These are phyloP conservation scores for Albizia julibrissin DNA, from an alignment of 306 rosid genomes.

Conservation along the genomic window DNA sequence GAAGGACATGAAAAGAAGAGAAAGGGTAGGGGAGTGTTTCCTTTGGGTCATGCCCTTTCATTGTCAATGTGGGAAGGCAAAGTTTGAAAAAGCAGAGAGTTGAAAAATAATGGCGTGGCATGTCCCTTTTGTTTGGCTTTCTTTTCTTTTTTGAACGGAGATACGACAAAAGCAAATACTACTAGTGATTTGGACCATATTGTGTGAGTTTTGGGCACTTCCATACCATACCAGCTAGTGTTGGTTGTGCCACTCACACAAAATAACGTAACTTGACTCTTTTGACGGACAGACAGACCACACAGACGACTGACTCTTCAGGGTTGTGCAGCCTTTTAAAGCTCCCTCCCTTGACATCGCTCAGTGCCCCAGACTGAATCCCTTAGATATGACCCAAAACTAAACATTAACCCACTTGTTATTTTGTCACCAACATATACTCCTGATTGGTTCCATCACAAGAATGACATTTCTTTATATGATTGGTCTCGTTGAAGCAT, in stretches of 20 bases:
- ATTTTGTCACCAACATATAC: not conserved
- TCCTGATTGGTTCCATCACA: not conserved
- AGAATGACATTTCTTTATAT: not conserved
- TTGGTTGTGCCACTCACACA: not conserved
- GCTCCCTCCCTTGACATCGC: not conserved
- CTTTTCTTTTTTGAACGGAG: conserved; percentile 42
- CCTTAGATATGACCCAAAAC: not conserved
- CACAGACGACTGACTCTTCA: not conserved
- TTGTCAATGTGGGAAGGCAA: conserved; percentile 34
- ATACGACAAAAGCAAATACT: conserved; percentile 37
- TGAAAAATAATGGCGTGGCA: conserved; percentile 33
- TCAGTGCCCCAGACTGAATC: not conserved
- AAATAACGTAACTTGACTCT: conserved; percentile 36
- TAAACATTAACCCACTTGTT: not conserved
- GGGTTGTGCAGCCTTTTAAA: not conserved
- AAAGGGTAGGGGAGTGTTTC: conserved; percentile 41
- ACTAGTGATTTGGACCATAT: conserved; percentile 20
- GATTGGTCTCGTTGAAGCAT: too few relatives aligned
- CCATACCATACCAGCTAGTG: not conserved
- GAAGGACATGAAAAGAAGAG: conserved; percentile 52
- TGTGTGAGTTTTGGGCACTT: conserved; percentile 10
- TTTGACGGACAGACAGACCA: not conserved
- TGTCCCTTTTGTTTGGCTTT: conserved; percentile 33
- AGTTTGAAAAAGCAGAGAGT: conserved; percentile 37
- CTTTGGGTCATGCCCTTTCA: conserved; percentile 49